Base-by-base conservation (phyloP, 768 basidiomycete genomes). In the Cystofilobasidium ferigula region DNA sequence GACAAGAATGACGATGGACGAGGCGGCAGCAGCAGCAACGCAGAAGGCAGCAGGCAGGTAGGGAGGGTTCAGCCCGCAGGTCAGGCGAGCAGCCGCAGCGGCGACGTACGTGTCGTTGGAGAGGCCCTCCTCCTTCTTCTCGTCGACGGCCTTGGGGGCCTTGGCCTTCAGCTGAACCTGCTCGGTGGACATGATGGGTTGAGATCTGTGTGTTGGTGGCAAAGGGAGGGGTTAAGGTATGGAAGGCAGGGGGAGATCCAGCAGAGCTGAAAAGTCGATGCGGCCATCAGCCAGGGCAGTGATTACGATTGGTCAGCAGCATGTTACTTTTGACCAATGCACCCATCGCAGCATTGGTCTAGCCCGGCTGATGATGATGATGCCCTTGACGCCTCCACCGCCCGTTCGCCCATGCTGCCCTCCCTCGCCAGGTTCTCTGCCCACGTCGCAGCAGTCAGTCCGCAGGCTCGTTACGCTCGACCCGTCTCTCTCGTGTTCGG, bases 111-210 rank as follows among this genome's bases (percentile, higher is more conserved):
- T 73, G 71, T 76, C 76, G 64, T 74, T 73, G 54, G 62, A 70
- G 57, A 76, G 70, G 40, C 74, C 74, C 70, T 76, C 74, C 67
- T 74, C 74, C 64, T 72, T 72, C 38, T 67, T 63, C 69, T 73
- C 72, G 59, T 71, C 57, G 60, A 70, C 66, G 45, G 61, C 65
- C 26, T 70, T 70, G 22, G 64, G 67, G n/a, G 69, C 63, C 40
- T 71, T 70, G 16, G 69, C 69, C 62, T 70, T 71, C 43, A 64
- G 53, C 47, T 54, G 38, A 35, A 64, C 51, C 43, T 45, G 34
- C 9, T 51, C 48, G 26, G 63, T 45, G 22, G 63, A 43, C 22
- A 57, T 47, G 38, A 32, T 57, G 38, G 18, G 62, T 48, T 35
- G 51, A 35, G 47, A 35, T 62, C 9, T 18, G 48, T n/a, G 51